Evolutionary conservation across 306 rosid genomes (phyloP).

Genomic region (Comarum palustre): DNA sequence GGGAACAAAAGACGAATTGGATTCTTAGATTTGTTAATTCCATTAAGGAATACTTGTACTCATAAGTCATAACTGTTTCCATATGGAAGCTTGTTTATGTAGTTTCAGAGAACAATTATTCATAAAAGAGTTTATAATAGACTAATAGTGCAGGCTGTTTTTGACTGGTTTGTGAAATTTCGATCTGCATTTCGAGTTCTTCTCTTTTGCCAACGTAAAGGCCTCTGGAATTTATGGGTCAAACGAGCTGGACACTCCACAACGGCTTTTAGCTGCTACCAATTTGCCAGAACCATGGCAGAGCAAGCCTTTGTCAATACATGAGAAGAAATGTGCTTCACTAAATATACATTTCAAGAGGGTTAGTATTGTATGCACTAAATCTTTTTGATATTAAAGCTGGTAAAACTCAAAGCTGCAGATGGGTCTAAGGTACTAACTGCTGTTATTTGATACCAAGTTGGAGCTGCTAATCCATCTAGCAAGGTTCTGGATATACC

Average conservation of each 20-base stretch:
- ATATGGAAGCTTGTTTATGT: conserved; percentile 23
- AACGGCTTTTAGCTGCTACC: too few species aligned
- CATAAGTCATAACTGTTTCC: conserved; percentile 27
- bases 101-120: conserved; percentile 27
- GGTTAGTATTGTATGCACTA: too few species aligned
- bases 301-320: too few species aligned
- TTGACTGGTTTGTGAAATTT: background rate
- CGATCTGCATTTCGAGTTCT: background rate
- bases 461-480: too few species aligned
- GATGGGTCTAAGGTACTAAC: too few species aligned
- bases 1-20: conserved; percentile 28
- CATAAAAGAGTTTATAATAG: conserved; percentile 8
- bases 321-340: too few species aligned
- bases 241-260: background rate
- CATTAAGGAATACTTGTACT: conserved; percentile 30
- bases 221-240: background rate
- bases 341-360: too few species aligned
- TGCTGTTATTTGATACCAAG: too few species aligned
- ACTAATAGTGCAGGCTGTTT: background rate
- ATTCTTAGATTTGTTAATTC: conserved; percentile 30
- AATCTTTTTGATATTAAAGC: too few species aligned
- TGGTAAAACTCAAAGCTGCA: too few species aligned
- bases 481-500: too few species aligned
- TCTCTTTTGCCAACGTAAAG: background rate
- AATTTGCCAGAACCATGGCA: too few species aligned